Evolutionary conservation across 2,329 filamentous ascomycete genomes (phyloP).

Genomic region (Huntiella decipiens): DNA sequence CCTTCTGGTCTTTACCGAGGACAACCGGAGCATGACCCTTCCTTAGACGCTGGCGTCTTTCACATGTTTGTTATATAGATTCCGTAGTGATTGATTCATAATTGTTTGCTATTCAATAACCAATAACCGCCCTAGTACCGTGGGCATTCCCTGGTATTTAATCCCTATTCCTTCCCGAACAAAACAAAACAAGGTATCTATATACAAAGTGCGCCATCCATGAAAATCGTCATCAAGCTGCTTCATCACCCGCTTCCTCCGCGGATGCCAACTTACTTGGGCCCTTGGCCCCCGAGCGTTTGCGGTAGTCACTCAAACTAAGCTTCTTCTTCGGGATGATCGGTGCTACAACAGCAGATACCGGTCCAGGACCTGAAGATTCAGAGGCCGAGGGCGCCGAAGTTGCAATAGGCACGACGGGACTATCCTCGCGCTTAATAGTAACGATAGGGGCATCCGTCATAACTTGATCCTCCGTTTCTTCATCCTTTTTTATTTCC

Average conservation of each 20-base stretch:
- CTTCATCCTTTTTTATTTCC: too few relatives aligned
- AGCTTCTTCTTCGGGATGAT: slow-evolving; percentile 35
- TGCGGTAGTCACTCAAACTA: slow-evolving; percentile 46
- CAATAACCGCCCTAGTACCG: too few relatives aligned
- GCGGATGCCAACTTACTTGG: slow-evolving; percentile 2
- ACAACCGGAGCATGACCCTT: slow-evolving; percentile 36
- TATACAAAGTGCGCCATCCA: background rate
- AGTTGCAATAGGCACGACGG: background rate
- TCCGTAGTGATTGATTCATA: too few relatives aligned
- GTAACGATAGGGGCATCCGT: background rate
- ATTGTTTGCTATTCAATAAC: too few relatives aligned
- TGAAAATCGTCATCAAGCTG: background rate
- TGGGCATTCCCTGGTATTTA: too few relatives aligned
- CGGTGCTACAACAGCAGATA: background rate
- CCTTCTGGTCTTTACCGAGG: slow-evolving; percentile 70
- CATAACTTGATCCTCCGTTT: background rate
- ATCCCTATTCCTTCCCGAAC: background rate
- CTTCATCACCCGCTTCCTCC: slow-evolving; percentile 7
- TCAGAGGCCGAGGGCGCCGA: background rate
- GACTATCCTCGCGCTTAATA: background rate
- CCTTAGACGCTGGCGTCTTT: background rate
- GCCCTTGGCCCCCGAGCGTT: slow-evolving; percentile 34
- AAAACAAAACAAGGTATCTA: background rate
- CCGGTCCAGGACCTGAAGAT: background rate
- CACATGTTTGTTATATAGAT: too few relatives aligned